phyloP scores from a whole-genome alignment of 768 basidiomycete genomes.

The Cytidiella melzeri region DNA sequence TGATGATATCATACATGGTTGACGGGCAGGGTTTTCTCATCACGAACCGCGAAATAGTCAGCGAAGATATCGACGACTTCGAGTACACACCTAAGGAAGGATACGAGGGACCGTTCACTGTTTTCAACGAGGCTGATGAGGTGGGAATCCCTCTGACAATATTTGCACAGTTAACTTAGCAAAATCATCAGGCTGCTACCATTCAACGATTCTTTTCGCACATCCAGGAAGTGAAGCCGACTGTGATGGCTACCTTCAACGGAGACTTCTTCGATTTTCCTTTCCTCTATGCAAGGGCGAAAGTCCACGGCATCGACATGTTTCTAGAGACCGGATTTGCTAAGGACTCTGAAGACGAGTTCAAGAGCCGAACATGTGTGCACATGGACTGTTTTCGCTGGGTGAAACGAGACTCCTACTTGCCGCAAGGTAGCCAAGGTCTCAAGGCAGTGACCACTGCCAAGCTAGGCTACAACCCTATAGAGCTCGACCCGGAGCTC shows the following conservation, averaged over 20 bases:
- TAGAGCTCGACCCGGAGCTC: conserved; percentile 94
- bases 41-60: conserved; percentile 95
- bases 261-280: conserved; percentile 99
- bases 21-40: conserved; percentile 97
- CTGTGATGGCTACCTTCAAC: conserved; percentile 97
- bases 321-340: conserved; percentile 90
- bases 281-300: conserved; percentile 82
- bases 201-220: conserved; percentile 90
- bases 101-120: conserved; percentile 91
- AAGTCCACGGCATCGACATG: conserved; percentile 92
- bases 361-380: conserved; percentile 84
- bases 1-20: conserved; percentile 99
- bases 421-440: conserved; percentile 98
- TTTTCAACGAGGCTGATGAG: conserved; percentile 94
- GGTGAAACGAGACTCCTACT: conserved; percentile 98
- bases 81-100: conserved; percentile 99
- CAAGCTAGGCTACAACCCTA: conserved; percentile 94
- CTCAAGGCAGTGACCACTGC: conserved; percentile 95
- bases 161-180: neutral
- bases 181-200: conserved; percentile 54
- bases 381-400: conserved; percentile 99
- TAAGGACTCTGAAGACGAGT: conserved; percentile 90
- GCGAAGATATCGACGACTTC: conserved; percentile 96
- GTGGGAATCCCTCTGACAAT: conserved; percentile 35
- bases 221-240: conserved; percentile 89